Conservation (phyloP, 495 filamentous ascomycete species). For the Rhypophila decipiens region DNA sequence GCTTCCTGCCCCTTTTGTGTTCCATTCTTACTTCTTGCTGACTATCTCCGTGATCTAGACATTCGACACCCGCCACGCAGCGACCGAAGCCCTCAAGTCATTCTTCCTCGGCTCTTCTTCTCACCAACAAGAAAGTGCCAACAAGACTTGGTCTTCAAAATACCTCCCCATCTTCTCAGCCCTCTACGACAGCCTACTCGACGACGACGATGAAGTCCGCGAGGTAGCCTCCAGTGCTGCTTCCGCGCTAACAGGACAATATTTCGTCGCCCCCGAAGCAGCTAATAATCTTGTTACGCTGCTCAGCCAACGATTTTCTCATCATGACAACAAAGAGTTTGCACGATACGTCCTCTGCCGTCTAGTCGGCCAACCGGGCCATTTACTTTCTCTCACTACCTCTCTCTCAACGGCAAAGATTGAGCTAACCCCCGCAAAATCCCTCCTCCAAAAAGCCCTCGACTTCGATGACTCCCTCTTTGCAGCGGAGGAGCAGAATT, state of each 20-base stretch:
- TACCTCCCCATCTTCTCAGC: constrained; percentile 40
- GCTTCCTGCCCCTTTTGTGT: background rate
- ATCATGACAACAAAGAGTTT: constrained; percentile 25
- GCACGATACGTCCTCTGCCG: constrained; percentile 23
- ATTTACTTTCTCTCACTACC: background rate
- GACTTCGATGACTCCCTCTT: constrained; percentile 71
- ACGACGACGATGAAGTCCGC: constrained; percentile 87
- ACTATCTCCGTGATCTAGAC: constrained; percentile 38
- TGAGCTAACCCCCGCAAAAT: constrained; percentile 34
- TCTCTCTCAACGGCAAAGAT: background rate
- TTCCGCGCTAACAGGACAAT: constrained; percentile 26
- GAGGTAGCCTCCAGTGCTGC: constrained; percentile 51
- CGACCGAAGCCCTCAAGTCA: constrained; percentile 33
- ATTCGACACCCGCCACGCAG: constrained; percentile 59
- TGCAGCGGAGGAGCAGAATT: constrained; percentile 81
- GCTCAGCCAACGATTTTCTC: constrained; percentile 21
- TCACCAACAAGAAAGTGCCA: background rate
- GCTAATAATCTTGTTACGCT: constrained; percentile 29
- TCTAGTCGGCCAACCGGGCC: constrained; percentile 23
- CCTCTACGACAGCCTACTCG: constrained; percentile 58
- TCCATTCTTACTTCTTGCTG: background rate
- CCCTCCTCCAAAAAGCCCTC: constrained; percentile 42
- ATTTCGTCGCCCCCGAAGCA: constrained; percentile 36
- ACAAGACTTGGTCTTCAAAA: constrained; percentile 10
- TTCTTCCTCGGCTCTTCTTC: constrained; percentile 17